Conservation (phyloP, 495 filamentous ascomycete species). For the Aspergillus heteromorphus region DNA sequence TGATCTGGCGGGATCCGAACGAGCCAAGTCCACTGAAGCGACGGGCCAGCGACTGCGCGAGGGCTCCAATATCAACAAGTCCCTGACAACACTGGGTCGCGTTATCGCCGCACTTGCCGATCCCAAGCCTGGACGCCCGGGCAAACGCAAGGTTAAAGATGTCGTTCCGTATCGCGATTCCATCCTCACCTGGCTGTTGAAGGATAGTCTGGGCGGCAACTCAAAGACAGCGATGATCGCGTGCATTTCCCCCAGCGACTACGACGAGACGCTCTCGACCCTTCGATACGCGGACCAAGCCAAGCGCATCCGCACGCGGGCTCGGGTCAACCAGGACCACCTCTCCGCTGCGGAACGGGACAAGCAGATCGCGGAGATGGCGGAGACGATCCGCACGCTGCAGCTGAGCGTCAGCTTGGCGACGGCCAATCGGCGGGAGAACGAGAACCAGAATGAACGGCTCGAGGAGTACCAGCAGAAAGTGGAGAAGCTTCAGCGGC, state of each 20-base stretch:
- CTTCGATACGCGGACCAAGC: slow-evolving; percentile 97
- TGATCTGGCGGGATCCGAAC: slow-evolving; percentile 90
- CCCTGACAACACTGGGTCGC: slow-evolving; percentile 87
- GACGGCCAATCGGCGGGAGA: slow-evolving; percentile 41
- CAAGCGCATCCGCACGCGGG: slow-evolving; percentile 93
- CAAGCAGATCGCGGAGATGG: slow-evolving; percentile 88
- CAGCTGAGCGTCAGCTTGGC: slow-evolving; percentile 65
- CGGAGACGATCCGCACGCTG: slow-evolving; percentile 78
- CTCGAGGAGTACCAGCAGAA: slow-evolving; percentile 88
- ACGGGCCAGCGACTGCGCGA: slow-evolving; percentile 86
- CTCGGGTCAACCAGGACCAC: slow-evolving; percentile 91
- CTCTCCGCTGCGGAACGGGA: slow-evolving; percentile 84
- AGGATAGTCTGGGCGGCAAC: slow-evolving; percentile 92
- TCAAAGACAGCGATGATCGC: slow-evolving; percentile 99
- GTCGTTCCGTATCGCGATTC: slow-evolving; percentile 92
- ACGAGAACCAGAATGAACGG: slow-evolving; percentile 59
- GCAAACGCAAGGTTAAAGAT: slow-evolving; percentile 54
- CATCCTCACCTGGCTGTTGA: slow-evolving; percentile 95
- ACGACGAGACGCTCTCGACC: slow-evolving; percentile 94
- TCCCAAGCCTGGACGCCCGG: slow-evolving; percentile 54
- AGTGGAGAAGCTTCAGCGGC: slow-evolving; percentile 78
- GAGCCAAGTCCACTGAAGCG: slow-evolving; percentile 92
- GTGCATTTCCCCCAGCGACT: slow-evolving; percentile 90
- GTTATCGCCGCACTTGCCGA: slow-evolving; percentile 97
- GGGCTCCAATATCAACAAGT: slow-evolving; percentile 98